Evolutionary conservation across 345 rosid genomes (phyloP).

Genomic region (Populus ilicifolia): DNA sequence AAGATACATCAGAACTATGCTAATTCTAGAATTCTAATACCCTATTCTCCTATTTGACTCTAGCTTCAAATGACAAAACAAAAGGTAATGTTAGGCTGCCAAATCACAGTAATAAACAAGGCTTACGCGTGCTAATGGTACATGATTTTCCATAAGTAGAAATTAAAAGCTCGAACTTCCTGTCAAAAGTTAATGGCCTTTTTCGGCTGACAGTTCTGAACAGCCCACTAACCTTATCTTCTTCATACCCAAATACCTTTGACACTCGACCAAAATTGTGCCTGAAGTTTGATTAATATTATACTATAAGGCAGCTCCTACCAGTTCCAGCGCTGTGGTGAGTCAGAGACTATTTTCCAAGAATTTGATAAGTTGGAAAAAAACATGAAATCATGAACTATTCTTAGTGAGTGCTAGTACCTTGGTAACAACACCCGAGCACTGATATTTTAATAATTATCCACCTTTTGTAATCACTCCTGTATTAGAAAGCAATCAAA

Average conservation of each 20-base stretch:
- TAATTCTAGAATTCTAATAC: not conserved
- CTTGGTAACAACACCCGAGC: not conserved
- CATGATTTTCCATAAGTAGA: not conserved
- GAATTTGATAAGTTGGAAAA: not conserved
- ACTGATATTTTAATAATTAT: not conserved
- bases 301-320: not conserved
- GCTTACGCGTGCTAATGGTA: not conserved
- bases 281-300: not conserved
- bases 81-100: conserved; percentile 6
- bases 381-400: not conserved
- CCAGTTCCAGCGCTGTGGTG: not conserved
- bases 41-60: not conserved
- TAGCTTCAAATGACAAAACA: not conserved
- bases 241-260: not conserved
- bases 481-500: not conserved
- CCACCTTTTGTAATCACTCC: not conserved
- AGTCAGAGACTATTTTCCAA: not conserved
- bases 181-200: not conserved
- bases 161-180: not conserved
- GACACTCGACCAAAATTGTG: not conserved
- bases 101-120: not conserved
- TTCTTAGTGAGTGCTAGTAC: not conserved
- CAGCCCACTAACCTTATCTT: not conserved
- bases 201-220: not conserved
- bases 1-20: not conserved